Percentiles rank a stretch among this genome's conserved stretches.
phyloP scores from a whole-genome alignment of 345 rosid genomes.

The Adansonia digitata region DNA sequence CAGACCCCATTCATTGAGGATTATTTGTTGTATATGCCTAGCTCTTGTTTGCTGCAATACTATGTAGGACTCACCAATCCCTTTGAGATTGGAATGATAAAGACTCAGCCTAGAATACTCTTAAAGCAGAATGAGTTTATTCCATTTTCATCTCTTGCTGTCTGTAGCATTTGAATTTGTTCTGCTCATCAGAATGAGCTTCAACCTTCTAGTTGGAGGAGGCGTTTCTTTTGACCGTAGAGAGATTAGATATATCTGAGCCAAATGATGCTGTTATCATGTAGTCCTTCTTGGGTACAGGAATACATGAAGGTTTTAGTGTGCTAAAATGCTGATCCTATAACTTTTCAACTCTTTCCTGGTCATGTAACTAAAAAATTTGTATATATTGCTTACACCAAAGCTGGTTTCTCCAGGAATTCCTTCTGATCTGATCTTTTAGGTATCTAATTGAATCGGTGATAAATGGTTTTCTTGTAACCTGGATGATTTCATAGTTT shows the following conservation, averaged over 20 bases:
- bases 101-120: background rate
- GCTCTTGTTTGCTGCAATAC: slow-evolving; percentile 12
- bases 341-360: background rate
- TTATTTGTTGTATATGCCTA: slow-evolving; percentile 8
- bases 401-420: background rate
- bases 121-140: slow-evolving; percentile 2
- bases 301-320: background rate
- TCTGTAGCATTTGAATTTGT: background rate
- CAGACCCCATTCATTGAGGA: slow-evolving; percentile 49
- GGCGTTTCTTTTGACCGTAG: background rate
- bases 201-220: background rate
- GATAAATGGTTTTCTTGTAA: background rate
- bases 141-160: background rate
- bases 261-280: background rate
- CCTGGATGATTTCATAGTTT: no score
- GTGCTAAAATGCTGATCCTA: background rate
- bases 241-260: background rate
- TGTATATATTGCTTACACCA: background rate
- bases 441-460: background rate
- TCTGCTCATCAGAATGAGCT: background rate
- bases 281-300: background rate
- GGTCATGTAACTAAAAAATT: background rate
- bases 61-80: background rate
- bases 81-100: slow-evolving; percentile 1
- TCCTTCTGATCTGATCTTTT: background rate